Percentiles rank a stretch among this genome's conserved stretches.
These are phyloP conservation scores for Blastobotrys robertii DNA, from an alignment of 805 yeast genomes.

Conservation along the genomic window DNA sequence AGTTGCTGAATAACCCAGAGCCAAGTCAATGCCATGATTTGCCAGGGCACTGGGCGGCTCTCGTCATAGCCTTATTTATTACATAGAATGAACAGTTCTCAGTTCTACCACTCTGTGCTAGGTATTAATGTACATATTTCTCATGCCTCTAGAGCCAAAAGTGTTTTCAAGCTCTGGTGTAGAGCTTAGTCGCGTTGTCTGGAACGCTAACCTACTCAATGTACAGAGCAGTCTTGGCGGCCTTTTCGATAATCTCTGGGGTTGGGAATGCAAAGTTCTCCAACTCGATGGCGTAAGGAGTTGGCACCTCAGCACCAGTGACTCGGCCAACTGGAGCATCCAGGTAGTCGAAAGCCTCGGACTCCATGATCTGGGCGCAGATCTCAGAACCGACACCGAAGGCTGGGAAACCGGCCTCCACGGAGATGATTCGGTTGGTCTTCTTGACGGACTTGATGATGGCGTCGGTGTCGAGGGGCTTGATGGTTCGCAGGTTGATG, in stretches of 20 bases:
- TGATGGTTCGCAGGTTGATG: slow-evolving; percentile 89
- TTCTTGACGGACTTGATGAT: slow-evolving; percentile 84
- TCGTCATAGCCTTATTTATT: too few relatives aligned
- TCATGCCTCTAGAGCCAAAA: too few relatives aligned
- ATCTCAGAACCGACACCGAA: slow-evolving; percentile 99
- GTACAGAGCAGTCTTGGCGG: slow-evolving; percentile 33
- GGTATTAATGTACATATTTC: too few relatives aligned
- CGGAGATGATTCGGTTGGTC: slow-evolving; percentile 93
- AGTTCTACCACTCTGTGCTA: too few relatives aligned
- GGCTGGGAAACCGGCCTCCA: slow-evolving; percentile 96
- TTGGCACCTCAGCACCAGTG: slow-evolving; percentile 99
- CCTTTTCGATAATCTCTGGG: slow-evolving; percentile 79
- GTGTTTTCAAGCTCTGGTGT: too few relatives aligned
- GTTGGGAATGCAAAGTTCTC: slow-evolving; percentile 99
- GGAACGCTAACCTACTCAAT: slow-evolving; percentile 19
- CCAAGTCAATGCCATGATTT: too few relatives aligned
- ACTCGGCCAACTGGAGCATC: slow-evolving; percentile 98
- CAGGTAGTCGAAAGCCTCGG: slow-evolving; percentile 94
- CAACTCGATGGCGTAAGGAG: slow-evolving; percentile 92
- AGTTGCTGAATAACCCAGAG: too few relatives aligned
- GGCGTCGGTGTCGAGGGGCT: slow-evolving; percentile 87
- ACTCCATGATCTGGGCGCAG: slow-evolving; percentile 95
- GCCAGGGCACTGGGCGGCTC: too few relatives aligned
- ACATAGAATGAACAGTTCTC: too few relatives aligned
- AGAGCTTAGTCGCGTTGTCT: too few relatives aligned